Conservation (phyloP, 305 asterid species). For the Fraxinus greggii region DNA sequence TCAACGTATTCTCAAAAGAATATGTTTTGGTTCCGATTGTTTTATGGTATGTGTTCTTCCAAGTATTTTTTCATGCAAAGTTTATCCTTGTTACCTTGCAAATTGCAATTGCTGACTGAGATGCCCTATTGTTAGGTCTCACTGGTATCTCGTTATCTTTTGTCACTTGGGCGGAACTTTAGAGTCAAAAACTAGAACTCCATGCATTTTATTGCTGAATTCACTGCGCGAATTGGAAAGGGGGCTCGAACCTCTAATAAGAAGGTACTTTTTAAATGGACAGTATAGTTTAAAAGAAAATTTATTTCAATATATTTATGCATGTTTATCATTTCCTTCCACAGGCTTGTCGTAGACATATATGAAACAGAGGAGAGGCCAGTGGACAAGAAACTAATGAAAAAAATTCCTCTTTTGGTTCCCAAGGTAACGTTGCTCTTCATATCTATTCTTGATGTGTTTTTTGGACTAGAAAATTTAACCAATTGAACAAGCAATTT, state of each 20-base stretch:
- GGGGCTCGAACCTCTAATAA: conserved; percentile 45
- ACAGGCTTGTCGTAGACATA: conserved; percentile 42
- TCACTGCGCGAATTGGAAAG: conserved; percentile 30
- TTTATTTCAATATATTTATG: not conserved
- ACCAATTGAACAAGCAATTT: conserved; percentile 8
- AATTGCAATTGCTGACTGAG: conserved; percentile 3
- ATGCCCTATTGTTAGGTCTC: conserved; percentile 37
- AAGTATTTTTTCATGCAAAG: not conserved
- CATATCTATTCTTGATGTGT: not conserved
- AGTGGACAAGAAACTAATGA: conserved; percentile 20
- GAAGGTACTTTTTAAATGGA: conserved; percentile 32
- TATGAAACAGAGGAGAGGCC: conserved; percentile 27
- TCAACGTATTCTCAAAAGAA: conserved; percentile 36
- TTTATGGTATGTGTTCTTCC: conserved; percentile 33
- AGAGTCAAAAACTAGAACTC: conserved; percentile 28
- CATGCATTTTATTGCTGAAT: conserved; percentile 55
- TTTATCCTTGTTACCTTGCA: not conserved
- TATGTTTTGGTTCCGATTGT: conserved; percentile 52
- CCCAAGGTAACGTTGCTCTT: conserved; percentile 38
- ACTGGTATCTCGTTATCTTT: conserved; percentile 61
- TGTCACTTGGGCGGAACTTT: conserved; percentile 47
- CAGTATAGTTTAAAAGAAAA: not conserved
- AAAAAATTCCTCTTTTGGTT: conserved; percentile 36
- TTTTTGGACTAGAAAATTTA: not conserved
- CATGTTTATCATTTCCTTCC: conserved; percentile 4